A percentile compares a stretch with the other conserved stretches of the same genome.
Conservation (phyloP, 2,329 filamentous ascomycete genomes). For the Sarocladium brachiariae region DNA sequence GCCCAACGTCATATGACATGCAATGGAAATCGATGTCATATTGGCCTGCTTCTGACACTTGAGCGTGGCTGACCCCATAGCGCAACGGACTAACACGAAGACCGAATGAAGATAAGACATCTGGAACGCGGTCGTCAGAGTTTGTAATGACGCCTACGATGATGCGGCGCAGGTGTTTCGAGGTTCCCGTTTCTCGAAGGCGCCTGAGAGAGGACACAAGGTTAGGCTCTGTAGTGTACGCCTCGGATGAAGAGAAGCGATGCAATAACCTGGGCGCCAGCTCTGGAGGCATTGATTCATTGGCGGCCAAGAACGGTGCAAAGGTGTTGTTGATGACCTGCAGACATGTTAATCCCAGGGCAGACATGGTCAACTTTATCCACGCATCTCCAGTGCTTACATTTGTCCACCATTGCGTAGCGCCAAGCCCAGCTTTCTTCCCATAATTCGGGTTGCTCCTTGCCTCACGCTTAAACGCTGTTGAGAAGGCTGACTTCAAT, state of each 20-base stretch:
- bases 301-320: conserved; percentile 26
- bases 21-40: conserved; percentile 48
- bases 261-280: conserved; percentile 42
- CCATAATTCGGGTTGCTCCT: conserved; percentile 53
- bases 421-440: conserved; percentile 40
- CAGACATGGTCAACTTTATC: too few species aligned
- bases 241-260: conserved; percentile 46
- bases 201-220: conserved; percentile 37
- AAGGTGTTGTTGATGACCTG: conserved; percentile 52
- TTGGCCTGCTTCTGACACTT: conserved; percentile 11
- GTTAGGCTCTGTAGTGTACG: conserved; percentile 42
- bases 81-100: conserved; percentile 36
- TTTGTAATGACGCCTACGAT: conserved; percentile 55
- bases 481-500: conserved; percentile 25
- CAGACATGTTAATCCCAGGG: too few species aligned
- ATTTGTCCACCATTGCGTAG: conserved; percentile 53
- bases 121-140: conserved; percentile 53
- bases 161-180: conserved; percentile 26
- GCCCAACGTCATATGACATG: conserved; percentile 57
- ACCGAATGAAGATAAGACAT: conserved; percentile 46
- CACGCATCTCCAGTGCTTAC: too few species aligned
- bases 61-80: conserved; percentile 15
- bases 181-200: conserved; percentile 23
- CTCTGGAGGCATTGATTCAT: conserved; percentile 31
- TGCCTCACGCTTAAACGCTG: conserved; percentile 41